Conservation (phyloP, 495 filamentous ascomycete species). For the Penicillium paradoxum region DNA sequence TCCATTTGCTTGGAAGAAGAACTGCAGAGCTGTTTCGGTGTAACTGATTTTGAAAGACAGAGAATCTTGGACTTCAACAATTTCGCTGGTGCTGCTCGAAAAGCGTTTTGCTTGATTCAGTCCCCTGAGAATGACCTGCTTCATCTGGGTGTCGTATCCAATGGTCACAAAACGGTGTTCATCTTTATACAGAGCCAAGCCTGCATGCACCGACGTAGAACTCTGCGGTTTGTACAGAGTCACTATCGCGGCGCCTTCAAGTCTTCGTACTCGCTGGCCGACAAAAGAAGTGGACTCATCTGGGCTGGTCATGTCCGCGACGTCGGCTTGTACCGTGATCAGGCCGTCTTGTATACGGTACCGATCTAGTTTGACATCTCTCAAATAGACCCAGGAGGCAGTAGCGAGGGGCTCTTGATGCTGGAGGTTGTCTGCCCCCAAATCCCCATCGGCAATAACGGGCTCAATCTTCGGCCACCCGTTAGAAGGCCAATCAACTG, state of each 20-base stretch:
- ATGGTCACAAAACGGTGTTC: constrained; percentile 4
- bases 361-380: constrained; percentile 3
- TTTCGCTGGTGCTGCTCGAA: neutral
- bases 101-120: neutral
- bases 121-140: neutral
- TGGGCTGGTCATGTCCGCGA: neutral
- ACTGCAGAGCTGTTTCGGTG: neutral
- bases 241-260: constrained; percentile 2
- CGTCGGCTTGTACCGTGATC: neutral
- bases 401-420: neutral
- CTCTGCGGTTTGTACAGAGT: neutral
- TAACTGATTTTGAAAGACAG: neutral
- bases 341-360: neutral
- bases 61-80: neutral
- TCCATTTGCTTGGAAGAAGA: neutral
- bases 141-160: neutral
- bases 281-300: constrained; percentile 1
- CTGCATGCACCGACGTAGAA: neutral
- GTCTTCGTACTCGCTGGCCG: constrained; percentile 8
- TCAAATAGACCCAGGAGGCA: constrained; percentile 9
- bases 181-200: constrained; percentile 16
- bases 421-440: neutral
- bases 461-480: constrained; percentile 25
- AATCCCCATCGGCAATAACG: constrained; percentile 14
- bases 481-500: constrained; percentile 44